These are phyloP conservation scores for Collybiopsis luxurians DNA, from an alignment of 768 basidiomycete genomes.

Conservation along the genomic window DNA sequence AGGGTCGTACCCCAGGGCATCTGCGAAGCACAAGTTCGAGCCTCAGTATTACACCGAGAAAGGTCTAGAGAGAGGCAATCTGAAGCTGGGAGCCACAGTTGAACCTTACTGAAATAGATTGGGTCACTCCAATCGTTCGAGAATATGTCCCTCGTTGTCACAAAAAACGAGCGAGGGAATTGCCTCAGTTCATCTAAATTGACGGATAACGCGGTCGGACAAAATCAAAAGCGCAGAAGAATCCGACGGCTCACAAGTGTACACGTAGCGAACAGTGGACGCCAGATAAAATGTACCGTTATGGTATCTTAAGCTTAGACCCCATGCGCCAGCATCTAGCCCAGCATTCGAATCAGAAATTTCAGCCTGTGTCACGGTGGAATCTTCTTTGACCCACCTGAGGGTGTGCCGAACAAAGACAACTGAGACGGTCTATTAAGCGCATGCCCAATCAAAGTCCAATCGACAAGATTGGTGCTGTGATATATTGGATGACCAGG, in stretches of 20 bases:
- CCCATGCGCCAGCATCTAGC: constrained; percentile 28
- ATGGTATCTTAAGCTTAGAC: constrained; percentile 33
- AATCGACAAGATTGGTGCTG: constrained; percentile 32
- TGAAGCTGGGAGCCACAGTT: no score
- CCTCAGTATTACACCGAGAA: not conserved
- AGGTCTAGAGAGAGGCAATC: not conserved
- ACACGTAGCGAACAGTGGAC: constrained; percentile 36
- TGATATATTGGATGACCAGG: constrained; percentile 42
- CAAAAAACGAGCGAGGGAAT: constrained; percentile 38
- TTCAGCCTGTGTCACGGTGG: not conserved
- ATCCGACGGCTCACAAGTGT: constrained; percentile 30
- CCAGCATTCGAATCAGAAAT: not conserved
- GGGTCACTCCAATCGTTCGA: constrained; percentile 40
- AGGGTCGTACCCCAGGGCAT: constrained; percentile 35
- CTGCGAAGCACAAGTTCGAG: constrained; percentile 13
- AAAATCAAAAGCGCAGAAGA: not conserved
- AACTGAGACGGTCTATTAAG: constrained; percentile 34
- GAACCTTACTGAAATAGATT: constrained; percentile 37
- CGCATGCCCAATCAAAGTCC: constrained; percentile 37
- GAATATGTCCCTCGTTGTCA: constrained; percentile 35
- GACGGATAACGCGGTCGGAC: not conserved
- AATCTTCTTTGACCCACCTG: constrained; percentile 28
- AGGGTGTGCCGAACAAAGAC: constrained; percentile 33
- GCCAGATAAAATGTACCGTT: constrained; percentile 32
- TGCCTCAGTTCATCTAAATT: constrained; percentile 30